phyloP scores from a whole-genome alignment of 768 basidiomycete species.

The Gloeophyllum trabeum region DNA sequence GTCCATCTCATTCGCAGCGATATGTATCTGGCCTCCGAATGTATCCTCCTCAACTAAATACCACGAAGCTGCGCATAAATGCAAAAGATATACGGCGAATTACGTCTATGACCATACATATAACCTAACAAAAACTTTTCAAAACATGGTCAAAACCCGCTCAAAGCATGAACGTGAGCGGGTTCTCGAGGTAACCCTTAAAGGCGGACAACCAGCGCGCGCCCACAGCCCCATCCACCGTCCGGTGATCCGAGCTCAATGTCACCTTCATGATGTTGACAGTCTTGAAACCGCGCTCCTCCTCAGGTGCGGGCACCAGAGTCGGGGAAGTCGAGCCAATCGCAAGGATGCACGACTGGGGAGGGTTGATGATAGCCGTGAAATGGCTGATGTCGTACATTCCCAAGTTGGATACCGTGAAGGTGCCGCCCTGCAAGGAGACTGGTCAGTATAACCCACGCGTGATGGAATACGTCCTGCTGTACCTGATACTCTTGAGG shows the following conservation, averaged over 20 bases:
- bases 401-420: conserved; percentile 98
- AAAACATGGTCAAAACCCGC: background rate
- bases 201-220: conserved; percentile 90
- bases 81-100: background rate
- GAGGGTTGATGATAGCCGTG: conserved; percentile 98
- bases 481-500: conserved; percentile 92
- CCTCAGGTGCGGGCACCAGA: conserved; percentile 76
- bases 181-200: conserved; percentile 95
- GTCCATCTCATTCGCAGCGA: too few relatives aligned
- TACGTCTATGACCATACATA: background rate
- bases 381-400: conserved; percentile 96
- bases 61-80: background rate
- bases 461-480: too few relatives aligned
- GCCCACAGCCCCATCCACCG: conserved; percentile 92
- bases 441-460: background rate
- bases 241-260: conserved; percentile 89
- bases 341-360: conserved; percentile 96
- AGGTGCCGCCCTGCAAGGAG: conserved; percentile 72
- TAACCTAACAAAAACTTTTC: background rate
- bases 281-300: conserved; percentile 92
- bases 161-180: conserved; percentile 93
- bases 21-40: too few relatives aligned
- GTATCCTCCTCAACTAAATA: too few relatives aligned
- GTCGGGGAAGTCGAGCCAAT: conserved; percentile 83
- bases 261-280: conserved; percentile 92